Percentiles rank a stretch among this genome's conserved stretches.
These are phyloP conservation scores for Blastobotrys americana DNA, from an alignment of 805 yeast species.

Conservation along the genomic window DNA sequence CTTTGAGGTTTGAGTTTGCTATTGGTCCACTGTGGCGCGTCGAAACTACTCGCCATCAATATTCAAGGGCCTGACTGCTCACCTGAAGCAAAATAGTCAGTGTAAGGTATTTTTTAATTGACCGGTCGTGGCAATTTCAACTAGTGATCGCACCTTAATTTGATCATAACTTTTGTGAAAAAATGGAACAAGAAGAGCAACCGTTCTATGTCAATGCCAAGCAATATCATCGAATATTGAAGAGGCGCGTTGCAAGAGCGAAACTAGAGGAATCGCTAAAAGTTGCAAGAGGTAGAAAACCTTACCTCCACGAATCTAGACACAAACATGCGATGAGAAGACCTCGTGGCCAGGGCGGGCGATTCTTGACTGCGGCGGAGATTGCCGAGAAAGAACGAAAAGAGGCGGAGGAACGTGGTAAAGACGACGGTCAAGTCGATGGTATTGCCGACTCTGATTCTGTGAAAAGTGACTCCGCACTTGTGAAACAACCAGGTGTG, in stretches of 20 bases:
- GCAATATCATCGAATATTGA: constrained; percentile 90
- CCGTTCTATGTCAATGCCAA: constrained; percentile 97
- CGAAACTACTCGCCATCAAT: no score
- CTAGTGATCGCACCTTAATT: no score
- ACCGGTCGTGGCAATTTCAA: no score
- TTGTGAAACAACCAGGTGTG: no score
- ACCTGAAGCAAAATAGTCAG: no score
- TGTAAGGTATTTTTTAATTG: no score
- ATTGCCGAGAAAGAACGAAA: constrained; percentile 50
- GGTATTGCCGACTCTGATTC: background rate
- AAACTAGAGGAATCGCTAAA: constrained; percentile 82
- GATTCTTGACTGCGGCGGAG: constrained; percentile 90
- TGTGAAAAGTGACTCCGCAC: background rate
- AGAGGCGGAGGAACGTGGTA: constrained; percentile 26
- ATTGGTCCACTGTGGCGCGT: no score
- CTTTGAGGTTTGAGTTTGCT: no score
- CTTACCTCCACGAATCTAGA: constrained; percentile 92
- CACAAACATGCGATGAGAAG: constrained; percentile 99
- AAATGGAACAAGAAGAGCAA: constrained; percentile 46
- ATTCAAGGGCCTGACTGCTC: no score
- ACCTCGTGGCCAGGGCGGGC: constrained; percentile 98
- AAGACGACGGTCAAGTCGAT: constrained; percentile 5
- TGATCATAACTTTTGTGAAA: no score
- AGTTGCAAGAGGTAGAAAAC: constrained; percentile 83
- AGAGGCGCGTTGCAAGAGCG: constrained; percentile 90